Evolutionary conservation across 768 basidiomycete species (phyloP), one percentile per base, ranked within the genome.

Genomic region (Phylloporus rhodoxanthus): DNA sequence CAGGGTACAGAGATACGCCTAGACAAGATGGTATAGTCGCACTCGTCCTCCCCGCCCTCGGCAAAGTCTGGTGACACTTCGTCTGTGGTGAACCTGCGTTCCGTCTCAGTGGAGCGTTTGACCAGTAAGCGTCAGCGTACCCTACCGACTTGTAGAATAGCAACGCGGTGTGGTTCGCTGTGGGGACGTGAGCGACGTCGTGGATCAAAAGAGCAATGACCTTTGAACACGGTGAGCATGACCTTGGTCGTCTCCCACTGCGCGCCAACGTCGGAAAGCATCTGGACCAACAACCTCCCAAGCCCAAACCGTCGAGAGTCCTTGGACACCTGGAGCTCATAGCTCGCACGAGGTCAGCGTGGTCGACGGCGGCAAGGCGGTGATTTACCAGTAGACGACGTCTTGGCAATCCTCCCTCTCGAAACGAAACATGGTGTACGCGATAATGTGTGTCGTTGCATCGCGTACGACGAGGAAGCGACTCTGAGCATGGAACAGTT

Each of bases 211-310:
- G 45, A 54, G 28, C 11, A 4, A 50, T 67, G n/a, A 88, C 89
- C 73, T 75, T 81, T 83, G 56, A 91, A 75, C 1, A 81, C 85
- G 0, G 90, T 92, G 14, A 92, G 75, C 73, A 84, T 78, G 23
- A 87, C 65, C 60, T 84, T 89, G 33, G 79, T 67, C 83, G 91
- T 85, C 2, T 61, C 52, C 69, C 75, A 85, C 34, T 57, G 62
- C 13, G 57, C 58, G 6, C 78, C 82, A 14, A 91, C 75, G 8
- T 66, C 66, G 19, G 67, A 66, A 17, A 91, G 65, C 19, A 67
- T 64, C 3, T 71, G 65, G 62, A 83, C 71, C 43, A 91, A 62
- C 19, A 64, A 57, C 50, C 66, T 77, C 1, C 89, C 90, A 1
- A 87, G 64, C 2, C 89, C 87, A 23, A 62, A 63, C 5, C 83